Conservation (phyloP, 2,329 filamentous ascomycete genomes). For the Sphaerulina vaccinii region DNA sequence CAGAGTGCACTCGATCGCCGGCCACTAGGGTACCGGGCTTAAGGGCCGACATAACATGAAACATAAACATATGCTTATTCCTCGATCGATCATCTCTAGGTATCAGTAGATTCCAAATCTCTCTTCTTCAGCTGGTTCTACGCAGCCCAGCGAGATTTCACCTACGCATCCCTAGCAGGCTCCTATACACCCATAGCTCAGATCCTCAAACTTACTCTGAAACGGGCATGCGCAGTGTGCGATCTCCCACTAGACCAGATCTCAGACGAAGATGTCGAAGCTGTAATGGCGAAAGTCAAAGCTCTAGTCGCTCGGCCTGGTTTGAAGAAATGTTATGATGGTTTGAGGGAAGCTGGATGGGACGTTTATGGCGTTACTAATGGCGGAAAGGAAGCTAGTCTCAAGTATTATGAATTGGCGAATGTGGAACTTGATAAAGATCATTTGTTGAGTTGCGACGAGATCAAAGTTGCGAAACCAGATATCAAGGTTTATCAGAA, state of each 20-base stretch:
- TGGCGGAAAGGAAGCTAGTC: slow-evolving; percentile 31
- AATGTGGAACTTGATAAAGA: slow-evolving; percentile 30
- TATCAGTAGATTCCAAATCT: slow-evolving; percentile 20
- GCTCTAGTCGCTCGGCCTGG: slow-evolving; percentile 24
- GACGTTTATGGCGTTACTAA: slow-evolving; percentile 36
- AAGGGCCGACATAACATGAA: no score
- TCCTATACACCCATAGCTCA: slow-evolving; percentile 33
- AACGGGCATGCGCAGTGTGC: slow-evolving; percentile 29
- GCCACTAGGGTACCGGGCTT: no score
- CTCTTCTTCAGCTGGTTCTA: slow-evolving; percentile 36
- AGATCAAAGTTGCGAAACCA: slow-evolving; percentile 33
- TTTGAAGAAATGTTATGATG: slow-evolving; percentile 33
- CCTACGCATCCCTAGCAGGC: slow-evolving; percentile 31
- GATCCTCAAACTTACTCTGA: slow-evolving; percentile 31
- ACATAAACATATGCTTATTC: no score
- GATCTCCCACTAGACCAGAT: slow-evolving; percentile 26
- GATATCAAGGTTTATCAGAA: slow-evolving; percentile 32
- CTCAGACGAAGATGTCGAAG: slow-evolving; percentile 30
- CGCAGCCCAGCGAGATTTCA: slow-evolving; percentile 35
- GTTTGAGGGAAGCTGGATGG: slow-evolving; percentile 30
- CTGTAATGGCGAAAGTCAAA: slow-evolving; percentile 30
- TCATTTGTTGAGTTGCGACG: slow-evolving; percentile 34
- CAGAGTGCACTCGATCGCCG: no score
- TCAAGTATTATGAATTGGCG: slow-evolving; percentile 33
- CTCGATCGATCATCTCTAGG: no score